phyloP scores from a whole-genome alignment of 805 yeast species.

The Kluyveromyces nonfermentans region DNA sequence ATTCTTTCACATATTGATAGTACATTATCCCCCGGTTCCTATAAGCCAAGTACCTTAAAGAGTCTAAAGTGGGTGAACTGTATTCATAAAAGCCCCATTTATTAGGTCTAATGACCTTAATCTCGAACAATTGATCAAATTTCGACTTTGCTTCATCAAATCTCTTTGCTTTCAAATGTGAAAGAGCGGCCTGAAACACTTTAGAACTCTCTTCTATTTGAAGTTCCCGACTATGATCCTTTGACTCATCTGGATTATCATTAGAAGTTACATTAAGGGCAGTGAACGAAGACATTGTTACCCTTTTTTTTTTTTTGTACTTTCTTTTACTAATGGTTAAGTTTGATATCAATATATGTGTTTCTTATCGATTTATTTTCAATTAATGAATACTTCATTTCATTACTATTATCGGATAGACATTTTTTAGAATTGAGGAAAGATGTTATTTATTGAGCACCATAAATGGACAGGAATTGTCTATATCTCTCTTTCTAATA shows the following conservation, averaged over 20 bases:
- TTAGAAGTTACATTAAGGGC: constrained; percentile 76
- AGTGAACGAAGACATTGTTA: constrained; percentile 50
- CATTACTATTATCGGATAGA: not conserved
- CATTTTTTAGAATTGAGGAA: too few relatives aligned
- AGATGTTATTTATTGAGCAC: constrained; percentile 1
- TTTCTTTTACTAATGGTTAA: not conserved
- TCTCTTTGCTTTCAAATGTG: constrained; percentile 42
- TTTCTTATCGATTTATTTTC: not conserved
- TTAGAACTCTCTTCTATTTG: constrained; percentile 82
- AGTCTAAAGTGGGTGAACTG: constrained; percentile 58
- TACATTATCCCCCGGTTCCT: constrained; percentile 75
- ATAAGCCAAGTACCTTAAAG: constrained; percentile 65
- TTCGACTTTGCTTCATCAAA: constrained; percentile 40
- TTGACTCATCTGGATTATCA: constrained; percentile 57
- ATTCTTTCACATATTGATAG: constrained; percentile 31
- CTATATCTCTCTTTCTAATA: not conserved
- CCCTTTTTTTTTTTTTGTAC: not conserved
- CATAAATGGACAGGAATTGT: constrained; percentile 2
- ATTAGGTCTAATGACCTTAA: constrained; percentile 52
- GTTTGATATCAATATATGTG: not conserved
- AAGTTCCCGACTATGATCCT: constrained; percentile 84
- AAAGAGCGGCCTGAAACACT: constrained; percentile 62
- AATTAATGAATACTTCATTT: not conserved
- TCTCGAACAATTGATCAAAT: constrained; percentile 55
- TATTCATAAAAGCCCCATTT: constrained; percentile 29